Evolutionary conservation across 768 basidiomycete genomes (phyloP), one percentile per base, ranked within the genome.

Genomic region (Tulasnella sp.): DNA sequence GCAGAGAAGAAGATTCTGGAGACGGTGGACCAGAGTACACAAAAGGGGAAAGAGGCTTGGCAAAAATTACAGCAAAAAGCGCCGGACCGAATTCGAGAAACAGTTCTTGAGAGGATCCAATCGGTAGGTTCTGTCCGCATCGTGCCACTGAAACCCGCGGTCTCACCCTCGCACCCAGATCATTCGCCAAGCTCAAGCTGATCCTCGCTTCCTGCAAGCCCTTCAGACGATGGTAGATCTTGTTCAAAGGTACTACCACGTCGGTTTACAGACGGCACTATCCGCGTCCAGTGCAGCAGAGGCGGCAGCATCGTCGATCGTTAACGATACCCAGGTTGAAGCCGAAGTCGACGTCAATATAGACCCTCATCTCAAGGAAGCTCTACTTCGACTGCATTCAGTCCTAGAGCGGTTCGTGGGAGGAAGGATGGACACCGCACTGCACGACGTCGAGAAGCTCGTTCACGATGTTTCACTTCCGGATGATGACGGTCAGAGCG

Each of bases 381-480:
- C 75, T 3, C 26, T 76, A 2, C 15, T 13, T 20, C 46, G 67
- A 18, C 29, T 76, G 35, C 48, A 76, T 26, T 46, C 57, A 20
- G 42, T 76, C 35, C 40, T 76, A 18, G 75, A 76, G 29, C 75
- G 75, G n/a, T 76, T 76, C n/a, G 75, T 57, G 11, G 67, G 75
- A n/a, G 57, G 48, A 40, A 61, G 37, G 32, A 42, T 67, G 20
- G 75, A 76, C 35, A 51, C 55, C 15, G n/a, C 57, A 16, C 48
- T 76, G 10, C 48, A 70, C 20, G 57, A 70, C 48, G 42, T 76
- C 67, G 57, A 70, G 29, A 39, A 57, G 67, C 46, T 70, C 18
- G 57, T 69, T 15, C 73, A 74, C 10, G 75, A 57, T 39, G 10
- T 32, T 15, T 40, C 39, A 15, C 29, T 42, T 23, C 37, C 75